Conservation (phyloP, 1,139 yeast species). For the Arxiozyma slooffiae region DNA sequence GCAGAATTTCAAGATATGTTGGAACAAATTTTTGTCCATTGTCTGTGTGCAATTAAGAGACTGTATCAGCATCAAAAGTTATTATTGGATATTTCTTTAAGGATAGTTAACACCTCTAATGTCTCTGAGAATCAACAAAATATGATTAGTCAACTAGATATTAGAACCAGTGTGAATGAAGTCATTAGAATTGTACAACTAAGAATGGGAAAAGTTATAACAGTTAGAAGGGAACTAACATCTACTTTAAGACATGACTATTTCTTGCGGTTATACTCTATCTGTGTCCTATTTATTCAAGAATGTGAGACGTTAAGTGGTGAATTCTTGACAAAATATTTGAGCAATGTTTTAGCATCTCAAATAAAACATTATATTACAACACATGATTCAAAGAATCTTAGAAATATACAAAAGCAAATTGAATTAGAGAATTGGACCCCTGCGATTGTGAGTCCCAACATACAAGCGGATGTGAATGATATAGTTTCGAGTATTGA, state of each 20-base stretch:
- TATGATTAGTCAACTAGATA: constrained; percentile 52
- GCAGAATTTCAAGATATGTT: constrained; percentile 68
- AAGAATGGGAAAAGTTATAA: constrained; percentile 67
- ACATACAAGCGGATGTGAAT: constrained; percentile 45
- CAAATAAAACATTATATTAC: constrained; percentile 56
- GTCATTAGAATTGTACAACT: constrained; percentile 68
- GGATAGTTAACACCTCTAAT: constrained; percentile 34
- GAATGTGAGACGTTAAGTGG: constrained; percentile 86
- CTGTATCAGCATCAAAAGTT: constrained; percentile 71
- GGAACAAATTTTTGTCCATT: constrained; percentile 47
- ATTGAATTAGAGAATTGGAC: constrained; percentile 75
- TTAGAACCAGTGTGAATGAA: constrained; percentile 42
- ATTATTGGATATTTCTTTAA: constrained; percentile 62
- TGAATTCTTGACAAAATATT: constrained; percentile 47
- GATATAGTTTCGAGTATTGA: constrained; percentile 45
- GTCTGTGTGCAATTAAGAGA: constrained; percentile 66
- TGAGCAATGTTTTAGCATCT: constrained; percentile 57
- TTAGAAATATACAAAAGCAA: constrained; percentile 36
- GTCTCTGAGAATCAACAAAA: constrained; percentile 28
- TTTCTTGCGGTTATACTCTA: constrained; percentile 57
- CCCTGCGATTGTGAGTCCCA: constrained; percentile 46
- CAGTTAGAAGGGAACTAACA: constrained; percentile 67
- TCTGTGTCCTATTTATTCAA: constrained; percentile 59
- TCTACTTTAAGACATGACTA: constrained; percentile 45
- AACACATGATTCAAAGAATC: constrained; percentile 45